A percentile compares a stretch with the other conserved stretches of the same genome.
phyloP scores from a whole-genome alignment of 2,329 filamentous ascomycete species.

The Aspergillus ustus region DNA sequence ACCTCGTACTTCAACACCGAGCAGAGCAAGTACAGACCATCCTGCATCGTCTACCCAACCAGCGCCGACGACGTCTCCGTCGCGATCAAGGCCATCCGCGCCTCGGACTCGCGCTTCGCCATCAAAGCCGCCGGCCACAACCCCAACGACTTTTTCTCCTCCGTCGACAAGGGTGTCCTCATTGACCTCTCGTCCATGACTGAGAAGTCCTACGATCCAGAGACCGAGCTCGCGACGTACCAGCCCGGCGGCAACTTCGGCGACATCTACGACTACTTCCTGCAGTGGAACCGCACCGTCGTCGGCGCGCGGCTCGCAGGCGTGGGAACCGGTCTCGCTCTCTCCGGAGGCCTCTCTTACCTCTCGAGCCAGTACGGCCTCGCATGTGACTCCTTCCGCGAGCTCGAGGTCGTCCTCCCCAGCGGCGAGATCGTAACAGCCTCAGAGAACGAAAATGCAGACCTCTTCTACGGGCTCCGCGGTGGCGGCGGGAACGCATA shows the following conservation, averaged over 20 bases:
- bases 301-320: slow-evolving; percentile 14
- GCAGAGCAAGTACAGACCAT: slow-evolving; percentile 14
- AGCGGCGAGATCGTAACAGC: slow-evolving; percentile 56
- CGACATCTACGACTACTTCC: slow-evolving; percentile 13
- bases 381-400: slow-evolving; percentile 16
- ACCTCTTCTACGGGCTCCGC: slow-evolving; percentile 66
- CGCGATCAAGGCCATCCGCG: slow-evolving; percentile 16
- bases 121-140: slow-evolving; percentile 19
- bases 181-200: slow-evolving; percentile 6
- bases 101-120: slow-evolving; percentile 10
- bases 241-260: slow-evolving; percentile 14
- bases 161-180: slow-evolving; percentile 17
- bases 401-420: slow-evolving; percentile 57
- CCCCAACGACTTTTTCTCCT: slow-evolving; percentile 16
- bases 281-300: slow-evolving; percentile 14
- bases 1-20: slow-evolving; percentile 17
- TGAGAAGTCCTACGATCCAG: slow-evolving; percentile 1
- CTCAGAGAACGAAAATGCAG: slow-evolving; percentile 52
- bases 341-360: slow-evolving; percentile 12
- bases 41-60: slow-evolving; percentile 28
- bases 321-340: slow-evolving; percentile 11
- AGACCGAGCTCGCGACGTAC: slow-evolving; percentile 7
- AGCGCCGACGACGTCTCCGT: slow-evolving; percentile 24
- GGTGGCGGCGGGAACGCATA: slow-evolving; percentile 67
- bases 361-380: slow-evolving; percentile 16